Base-by-base conservation (phyloP, 139 green algal species). In the Closterium sp. region DNA sequence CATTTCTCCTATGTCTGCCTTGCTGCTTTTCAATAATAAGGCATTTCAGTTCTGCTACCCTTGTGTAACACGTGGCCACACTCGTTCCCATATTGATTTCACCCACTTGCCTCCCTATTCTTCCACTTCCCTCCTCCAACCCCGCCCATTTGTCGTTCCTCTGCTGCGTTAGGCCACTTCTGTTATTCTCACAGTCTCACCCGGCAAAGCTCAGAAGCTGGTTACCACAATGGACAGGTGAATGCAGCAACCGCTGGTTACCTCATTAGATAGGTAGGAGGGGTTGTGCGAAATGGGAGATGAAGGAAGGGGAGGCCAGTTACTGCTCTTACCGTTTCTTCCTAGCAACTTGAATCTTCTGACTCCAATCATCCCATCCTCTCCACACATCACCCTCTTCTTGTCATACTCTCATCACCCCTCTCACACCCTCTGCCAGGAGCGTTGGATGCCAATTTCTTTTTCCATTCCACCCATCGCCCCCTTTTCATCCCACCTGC, bases 121-220 rank as follows among this genome's bases (percentile, higher is more conserved):
- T 79, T 79, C 62, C 62, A 27, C 62, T 79, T 24, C 62, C 50
- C 62, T 79, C 19, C 62, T 79, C 62, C 62, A 19, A 24, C 10
- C 50, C 50, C 50, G 19, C 50, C 50, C 17, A 70, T 70, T 70
- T 70, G 17, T 24, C 4, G 17, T 79, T 24, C 62, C 62, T 79
- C 62, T 79, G 17, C 19, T 79, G 17, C 62, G 10, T 27, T 89
- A 94, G 91, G 29, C 30, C 21, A 94, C 29, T 29, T 45, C 91
- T 24, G 91, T 94, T 27, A n/a, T 94, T 27, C 88, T 94, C 24
- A 89, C 79, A 32, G 88, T 92, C 34, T 94, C 91, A 28, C 88
- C 91, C 21, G 38, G n/a, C 88, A 92, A 92, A 62, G 70, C 30
- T 21, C 31, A 62, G 38, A n/a, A 94, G 30, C 31, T 94, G 7